phyloP scores from a whole-genome alignment of 1,284 basidiomycete species.

The Ustilago xerochloae region DNA sequence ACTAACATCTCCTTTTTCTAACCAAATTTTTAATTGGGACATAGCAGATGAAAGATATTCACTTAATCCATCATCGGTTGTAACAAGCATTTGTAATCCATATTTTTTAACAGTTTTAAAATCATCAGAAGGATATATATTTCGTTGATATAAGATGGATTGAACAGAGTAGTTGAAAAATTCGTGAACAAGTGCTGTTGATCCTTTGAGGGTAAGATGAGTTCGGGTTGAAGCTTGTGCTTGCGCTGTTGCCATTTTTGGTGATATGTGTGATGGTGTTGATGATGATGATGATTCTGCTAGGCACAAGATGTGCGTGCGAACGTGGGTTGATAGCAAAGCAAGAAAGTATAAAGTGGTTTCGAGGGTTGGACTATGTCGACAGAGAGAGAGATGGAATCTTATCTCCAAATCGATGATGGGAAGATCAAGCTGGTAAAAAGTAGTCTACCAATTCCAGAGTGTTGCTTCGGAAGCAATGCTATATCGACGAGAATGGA shows the following conservation, averaged over 20 bases:
- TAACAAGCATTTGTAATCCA: slow-evolving; percentile 92
- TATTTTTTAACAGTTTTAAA: slow-evolving; percentile 86
- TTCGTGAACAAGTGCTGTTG: slow-evolving; percentile 93
- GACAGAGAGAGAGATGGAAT: too few relatives aligned
- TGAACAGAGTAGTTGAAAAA: slow-evolving; percentile 95
- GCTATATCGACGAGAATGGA: too few relatives aligned
- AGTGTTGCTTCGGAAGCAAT: too few relatives aligned
- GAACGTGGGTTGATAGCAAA: too few relatives aligned
- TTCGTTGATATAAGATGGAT: slow-evolving; percentile 90
- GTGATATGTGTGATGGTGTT: not conserved
- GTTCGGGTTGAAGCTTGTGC: slow-evolving; percentile 57
- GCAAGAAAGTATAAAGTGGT: too few relatives aligned
- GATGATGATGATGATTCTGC: too few relatives aligned
- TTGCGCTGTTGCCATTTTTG: slow-evolving; percentile 56
- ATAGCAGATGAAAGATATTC: slow-evolving; percentile 93
- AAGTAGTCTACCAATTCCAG: too few relatives aligned
- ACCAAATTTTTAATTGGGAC: slow-evolving; percentile 80
- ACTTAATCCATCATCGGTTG: slow-evolving; percentile 89
- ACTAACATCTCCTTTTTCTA: slow-evolving; percentile 86
- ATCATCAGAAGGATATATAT: slow-evolving; percentile 96
- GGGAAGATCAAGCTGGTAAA: too few relatives aligned
- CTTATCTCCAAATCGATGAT: too few relatives aligned
- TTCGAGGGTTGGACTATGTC: too few relatives aligned
- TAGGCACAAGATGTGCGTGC: too few relatives aligned
- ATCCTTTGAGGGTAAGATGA: slow-evolving; percentile 85